These are phyloP conservation scores for Curvularia verruculosa DNA, from an alignment of 2,329 filamentous ascomycete genomes.

Conservation along the genomic window DNA sequence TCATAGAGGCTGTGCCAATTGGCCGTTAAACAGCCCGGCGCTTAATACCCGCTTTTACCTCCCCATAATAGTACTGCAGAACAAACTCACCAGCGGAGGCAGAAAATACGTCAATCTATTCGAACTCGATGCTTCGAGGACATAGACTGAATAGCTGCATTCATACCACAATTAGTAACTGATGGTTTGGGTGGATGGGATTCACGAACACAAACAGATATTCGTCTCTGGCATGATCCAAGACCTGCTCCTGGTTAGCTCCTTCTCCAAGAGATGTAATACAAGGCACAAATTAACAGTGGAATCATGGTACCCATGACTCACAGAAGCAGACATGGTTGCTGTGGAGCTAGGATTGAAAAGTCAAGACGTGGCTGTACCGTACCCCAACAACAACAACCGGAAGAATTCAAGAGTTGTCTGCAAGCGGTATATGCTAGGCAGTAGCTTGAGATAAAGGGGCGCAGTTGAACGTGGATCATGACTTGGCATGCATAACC, in stretches of 20 bases:
- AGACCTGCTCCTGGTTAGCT: conserved; percentile 54
- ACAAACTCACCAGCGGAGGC: conserved; percentile 53
- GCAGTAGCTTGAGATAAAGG: conserved; percentile 24
- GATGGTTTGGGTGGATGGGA: conserved; percentile 39
- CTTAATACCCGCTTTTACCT: conserved; percentile 39
- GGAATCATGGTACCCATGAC: neutral
- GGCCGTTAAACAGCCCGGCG: conserved; percentile 37
- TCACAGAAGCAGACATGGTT: conserved; percentile 1
- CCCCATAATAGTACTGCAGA: conserved; percentile 32
- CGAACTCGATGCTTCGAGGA: conserved; percentile 59
- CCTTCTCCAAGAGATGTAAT: conserved; percentile 41
- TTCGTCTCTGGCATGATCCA: conserved; percentile 71
- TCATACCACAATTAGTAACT: conserved; percentile 64
- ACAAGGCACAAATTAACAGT: neutral
- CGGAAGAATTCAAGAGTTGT: conserved; percentile 5
- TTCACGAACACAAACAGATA: conserved; percentile 75
- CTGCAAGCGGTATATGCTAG: neutral
- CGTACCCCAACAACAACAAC: conserved; percentile 4
- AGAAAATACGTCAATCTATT: conserved; percentile 57
- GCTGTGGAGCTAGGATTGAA: conserved; percentile 3
- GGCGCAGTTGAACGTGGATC: conserved; percentile 25
- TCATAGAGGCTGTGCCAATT: conserved; percentile 41
- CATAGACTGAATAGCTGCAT: conserved; percentile 59
- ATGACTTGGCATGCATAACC: conserved; percentile 26
- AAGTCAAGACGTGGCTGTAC: conserved; percentile 11